These are phyloP conservation scores for Vaccinium vitisidaea DNA, from an alignment of 148 eudicot genomes.

Conservation along the genomic window DNA sequence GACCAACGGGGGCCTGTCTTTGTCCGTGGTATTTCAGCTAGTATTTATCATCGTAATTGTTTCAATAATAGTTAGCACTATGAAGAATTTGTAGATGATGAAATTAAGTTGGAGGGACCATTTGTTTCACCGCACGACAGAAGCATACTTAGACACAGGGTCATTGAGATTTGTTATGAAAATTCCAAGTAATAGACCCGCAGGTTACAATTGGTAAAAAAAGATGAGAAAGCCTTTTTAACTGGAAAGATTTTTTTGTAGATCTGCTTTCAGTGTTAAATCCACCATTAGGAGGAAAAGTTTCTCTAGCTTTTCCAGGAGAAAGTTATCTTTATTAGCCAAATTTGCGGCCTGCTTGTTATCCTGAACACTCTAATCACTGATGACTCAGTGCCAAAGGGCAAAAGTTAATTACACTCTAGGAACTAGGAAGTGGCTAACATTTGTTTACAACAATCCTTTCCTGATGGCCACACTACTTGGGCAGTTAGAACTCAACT, in stretches of 20 bases:
- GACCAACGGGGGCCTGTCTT: background rate
- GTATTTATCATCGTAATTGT: background rate
- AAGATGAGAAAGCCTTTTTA: background rate
- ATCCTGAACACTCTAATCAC: too few relatives aligned
- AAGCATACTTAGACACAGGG: background rate
- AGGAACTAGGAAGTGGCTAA: background rate
- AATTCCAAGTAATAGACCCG: background rate
- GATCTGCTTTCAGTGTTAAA: background rate
- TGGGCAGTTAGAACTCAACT: background rate
- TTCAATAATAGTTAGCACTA: background rate
- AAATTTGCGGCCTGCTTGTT: too few relatives aligned
- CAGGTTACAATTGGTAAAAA: background rate
- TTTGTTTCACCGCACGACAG: background rate
- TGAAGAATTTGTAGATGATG: background rate
- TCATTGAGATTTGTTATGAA: background rate
- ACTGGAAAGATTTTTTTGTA: background rate
- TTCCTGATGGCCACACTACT: background rate
- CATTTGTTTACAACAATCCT: background rate
- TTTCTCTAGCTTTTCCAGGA: too few relatives aligned
- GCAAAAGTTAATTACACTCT: too few relatives aligned
- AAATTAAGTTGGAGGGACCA: background rate
- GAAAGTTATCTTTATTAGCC: too few relatives aligned
- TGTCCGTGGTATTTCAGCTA: background rate
- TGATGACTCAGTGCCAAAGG: background rate
- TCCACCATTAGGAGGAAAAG: background rate